phyloP scores from a whole-genome alignment of 2,329 filamentous ascomycete genomes.

The Coniella lustricola region DNA sequence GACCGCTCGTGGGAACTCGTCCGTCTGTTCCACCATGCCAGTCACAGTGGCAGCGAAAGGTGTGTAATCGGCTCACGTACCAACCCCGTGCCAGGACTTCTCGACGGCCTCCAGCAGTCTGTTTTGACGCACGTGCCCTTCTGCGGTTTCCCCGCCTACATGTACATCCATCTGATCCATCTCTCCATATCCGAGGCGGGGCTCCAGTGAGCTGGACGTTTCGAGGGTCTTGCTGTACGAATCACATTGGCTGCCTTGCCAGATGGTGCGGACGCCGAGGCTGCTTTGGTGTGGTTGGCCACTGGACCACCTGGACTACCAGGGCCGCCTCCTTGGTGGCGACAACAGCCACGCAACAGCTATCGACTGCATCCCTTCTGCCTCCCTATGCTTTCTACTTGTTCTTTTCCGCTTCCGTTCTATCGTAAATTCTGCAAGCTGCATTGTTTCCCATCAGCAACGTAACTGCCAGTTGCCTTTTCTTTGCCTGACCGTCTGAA shows the following conservation, averaged over 20 bases:
- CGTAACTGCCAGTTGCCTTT: background rate
- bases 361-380: background rate
- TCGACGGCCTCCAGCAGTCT: background rate
- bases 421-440: too few relatives aligned
- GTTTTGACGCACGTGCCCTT: background rate
- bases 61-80: conserved; percentile 21
- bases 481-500: background rate
- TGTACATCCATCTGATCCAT: too few relatives aligned
- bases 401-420: background rate
- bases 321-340: background rate
- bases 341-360: conserved; percentile 2
- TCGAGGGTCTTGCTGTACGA: background rate
- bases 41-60: conserved; percentile 31
- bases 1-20: too few relatives aligned
- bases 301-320: background rate
- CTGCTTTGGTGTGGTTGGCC: conserved; percentile 9
- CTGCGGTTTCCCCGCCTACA: conserved; percentile 2
- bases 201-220: conserved; percentile 7
- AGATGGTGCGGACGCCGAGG: conserved; percentile 1
- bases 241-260: conserved; percentile 5
- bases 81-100: too few relatives aligned
- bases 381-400: background rate
- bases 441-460: too few relatives aligned
- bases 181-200: conserved; percentile 1
- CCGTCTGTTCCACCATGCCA: conserved; percentile 25